These are phyloP conservation scores for Ephemerocybe angulata DNA, from an alignment of 768 basidiomycete species.

Conservation along the genomic window DNA sequence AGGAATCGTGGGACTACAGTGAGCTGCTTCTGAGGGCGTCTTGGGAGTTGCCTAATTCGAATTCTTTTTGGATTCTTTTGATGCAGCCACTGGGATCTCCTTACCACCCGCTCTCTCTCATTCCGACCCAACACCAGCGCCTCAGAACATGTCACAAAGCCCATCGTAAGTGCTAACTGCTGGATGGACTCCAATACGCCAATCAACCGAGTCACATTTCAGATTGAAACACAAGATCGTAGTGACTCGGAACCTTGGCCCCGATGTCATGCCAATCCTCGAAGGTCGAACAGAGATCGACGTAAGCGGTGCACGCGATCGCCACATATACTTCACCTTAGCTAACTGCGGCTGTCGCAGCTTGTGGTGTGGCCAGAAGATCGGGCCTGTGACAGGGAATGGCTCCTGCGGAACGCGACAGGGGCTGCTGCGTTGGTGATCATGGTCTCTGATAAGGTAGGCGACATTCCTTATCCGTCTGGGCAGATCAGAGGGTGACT, in stretches of 20 bases:
- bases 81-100: no score
- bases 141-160: neutral
- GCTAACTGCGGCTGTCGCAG: constrained; percentile 18
- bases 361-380: constrained; percentile 50
- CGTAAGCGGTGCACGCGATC: constrained; percentile 30
- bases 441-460: constrained; percentile 70
- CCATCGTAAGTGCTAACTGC: neutral
- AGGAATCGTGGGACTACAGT: no score
- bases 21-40: no score
- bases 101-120: no score
- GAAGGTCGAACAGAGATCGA: constrained; percentile 49
- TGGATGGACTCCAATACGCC: neutral
- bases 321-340: neutral
- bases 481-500: neutral
- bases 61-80: no score
- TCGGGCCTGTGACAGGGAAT: constrained; percentile 51
- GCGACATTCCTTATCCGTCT: neutral
- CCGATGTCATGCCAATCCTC: constrained; percentile 59
- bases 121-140: no score
- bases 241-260: constrained; percentile 57
- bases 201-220: neutral
- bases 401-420: constrained; percentile 71
- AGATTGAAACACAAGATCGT: constrained; percentile 40
- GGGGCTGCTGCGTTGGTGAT: constrained; percentile 63
- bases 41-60: no score